Conservation (phyloP, 768 basidiomycete genomes). For the Suillus tomentosus region DNA sequence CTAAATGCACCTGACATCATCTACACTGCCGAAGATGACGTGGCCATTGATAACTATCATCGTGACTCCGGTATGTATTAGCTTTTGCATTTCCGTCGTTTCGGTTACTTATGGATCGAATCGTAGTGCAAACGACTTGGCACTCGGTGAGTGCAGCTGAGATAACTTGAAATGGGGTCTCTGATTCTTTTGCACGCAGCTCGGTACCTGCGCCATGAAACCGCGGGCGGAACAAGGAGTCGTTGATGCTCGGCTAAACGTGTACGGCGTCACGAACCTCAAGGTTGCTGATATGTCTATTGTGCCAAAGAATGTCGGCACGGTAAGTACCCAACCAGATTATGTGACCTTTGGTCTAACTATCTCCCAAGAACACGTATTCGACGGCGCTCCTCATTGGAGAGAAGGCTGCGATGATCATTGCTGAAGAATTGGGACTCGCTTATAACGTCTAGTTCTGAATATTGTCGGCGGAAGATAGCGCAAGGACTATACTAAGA, state of each 20-base stretch:
- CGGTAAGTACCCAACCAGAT: conserved; percentile 21
- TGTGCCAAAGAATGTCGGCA: conserved; percentile 35
- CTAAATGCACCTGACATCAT: conserved; percentile 38
- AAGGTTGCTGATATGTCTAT: conserved; percentile 34
- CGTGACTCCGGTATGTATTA: conserved; percentile 32
- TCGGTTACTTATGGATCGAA: background rate
- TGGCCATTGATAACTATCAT: conserved; percentile 34
- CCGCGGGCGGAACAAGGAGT: conserved; percentile 56
- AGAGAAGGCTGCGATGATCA: conserved; percentile 58
- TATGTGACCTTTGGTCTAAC: background rate
- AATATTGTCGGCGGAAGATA: background rate
- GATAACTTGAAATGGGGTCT: conserved; percentile 7
- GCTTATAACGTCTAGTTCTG: background rate
- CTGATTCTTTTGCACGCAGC: conserved; percentile 35
- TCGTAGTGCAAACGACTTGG: conserved; percentile 43
- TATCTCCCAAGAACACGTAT: conserved; percentile 36
- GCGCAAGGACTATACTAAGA: background rate
- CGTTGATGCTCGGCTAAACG: conserved; percentile 58
- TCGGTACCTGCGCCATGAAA: conserved; percentile 68
- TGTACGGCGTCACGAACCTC: conserved; percentile 50
- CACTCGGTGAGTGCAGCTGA: conserved; percentile 40
- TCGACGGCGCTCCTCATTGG: conserved; percentile 46
- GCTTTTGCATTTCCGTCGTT: background rate
- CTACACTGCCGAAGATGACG: conserved; percentile 41
- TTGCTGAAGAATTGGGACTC: conserved; percentile 50